A percentile compares a stretch with the other conserved stretches of the same genome.
Evolutionary conservation across 129 eudicot genomes (phyloP).

Genomic region (Calendula officinalis): DNA sequence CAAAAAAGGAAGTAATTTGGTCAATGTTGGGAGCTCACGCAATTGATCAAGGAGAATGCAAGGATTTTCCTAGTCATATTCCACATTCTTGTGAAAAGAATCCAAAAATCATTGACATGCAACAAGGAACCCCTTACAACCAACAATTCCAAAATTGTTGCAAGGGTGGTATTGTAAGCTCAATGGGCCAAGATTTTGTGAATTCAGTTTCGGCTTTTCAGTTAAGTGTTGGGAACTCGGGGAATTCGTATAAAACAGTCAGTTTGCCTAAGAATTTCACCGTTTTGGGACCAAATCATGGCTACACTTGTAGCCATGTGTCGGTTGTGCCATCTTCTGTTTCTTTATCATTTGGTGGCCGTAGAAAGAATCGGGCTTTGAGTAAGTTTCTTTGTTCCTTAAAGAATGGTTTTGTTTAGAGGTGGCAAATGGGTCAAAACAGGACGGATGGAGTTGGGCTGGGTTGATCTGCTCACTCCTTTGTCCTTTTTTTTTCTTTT

Average conservation of each 20-base stretch:
- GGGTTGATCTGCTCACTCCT: no score
- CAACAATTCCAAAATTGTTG: slow-evolving; percentile 41
- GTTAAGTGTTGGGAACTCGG: slow-evolving; percentile 39
- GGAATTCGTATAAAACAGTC: slow-evolving; percentile 32
- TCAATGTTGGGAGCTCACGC: slow-evolving; percentile 48
- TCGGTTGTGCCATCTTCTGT: slow-evolving; percentile 34
- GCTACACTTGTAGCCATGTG: slow-evolving; percentile 43
- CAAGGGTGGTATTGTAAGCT: slow-evolving; percentile 41
- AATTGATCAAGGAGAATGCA: slow-evolving; percentile 50
- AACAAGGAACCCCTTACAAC: slow-evolving; percentile 32
- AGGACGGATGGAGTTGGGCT: no score
- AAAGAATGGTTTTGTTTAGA: not conserved
- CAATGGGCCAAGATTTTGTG: slow-evolving; percentile 37
- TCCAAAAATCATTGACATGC: slow-evolving; percentile 43
- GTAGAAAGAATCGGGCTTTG: slow-evolving; percentile 36
- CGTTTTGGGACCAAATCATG: slow-evolving; percentile 30
- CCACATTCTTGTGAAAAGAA: slow-evolving; percentile 44
- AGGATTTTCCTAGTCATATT: slow-evolving; percentile 27
- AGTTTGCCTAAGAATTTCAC: slow-evolving; percentile 37
- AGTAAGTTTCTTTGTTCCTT: slow-evolving; percentile 35
- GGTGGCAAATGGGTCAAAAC: not conserved
- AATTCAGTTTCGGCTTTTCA: slow-evolving; percentile 36
- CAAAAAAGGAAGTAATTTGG: slow-evolving; percentile 40
- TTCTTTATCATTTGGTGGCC: slow-evolving; percentile 35
- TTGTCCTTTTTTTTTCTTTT: no score